Evolutionary conservation across 2,329 filamentous ascomycete genomes (phyloP).

Genomic region (Fusarium newnesense): DNA sequence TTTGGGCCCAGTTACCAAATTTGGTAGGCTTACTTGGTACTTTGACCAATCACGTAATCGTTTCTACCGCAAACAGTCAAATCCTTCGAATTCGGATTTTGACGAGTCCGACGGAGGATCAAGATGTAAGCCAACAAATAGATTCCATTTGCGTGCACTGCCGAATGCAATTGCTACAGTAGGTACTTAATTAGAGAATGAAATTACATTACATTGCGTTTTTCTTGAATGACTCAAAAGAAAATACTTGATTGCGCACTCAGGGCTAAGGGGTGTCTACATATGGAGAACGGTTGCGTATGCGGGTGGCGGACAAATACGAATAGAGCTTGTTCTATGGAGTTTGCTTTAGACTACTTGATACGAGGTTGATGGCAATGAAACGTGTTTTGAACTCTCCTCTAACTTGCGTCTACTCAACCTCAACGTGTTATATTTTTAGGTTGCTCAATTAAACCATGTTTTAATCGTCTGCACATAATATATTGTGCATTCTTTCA

Average conservation of each 20-base stretch:
- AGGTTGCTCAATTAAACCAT: not conserved
- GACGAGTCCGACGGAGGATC: not conserved
- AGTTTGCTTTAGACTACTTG: conserved; percentile 23
- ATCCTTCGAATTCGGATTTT: conserved; percentile 6
- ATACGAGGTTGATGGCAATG: conserved; percentile 28
- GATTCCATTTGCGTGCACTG: not conserved
- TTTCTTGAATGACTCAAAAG: conserved; percentile 6
- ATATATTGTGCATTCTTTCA: not conserved
- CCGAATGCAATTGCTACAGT: not conserved
- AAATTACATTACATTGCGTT: not conserved
- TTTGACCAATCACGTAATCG: conserved; percentile 3
- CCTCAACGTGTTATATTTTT: conserved; percentile 16
- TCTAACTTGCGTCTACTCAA: not conserved
- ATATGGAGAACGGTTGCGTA: conserved; percentile 31
- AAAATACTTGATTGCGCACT: conserved; percentile 12
- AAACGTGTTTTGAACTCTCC: conserved; percentile 21
- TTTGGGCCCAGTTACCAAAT: conserved; percentile 19
- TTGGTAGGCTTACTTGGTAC: conserved; percentile 29
- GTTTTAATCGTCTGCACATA: not conserved
- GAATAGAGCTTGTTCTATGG: conserved; percentile 26
- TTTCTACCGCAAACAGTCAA: conserved; percentile 4
- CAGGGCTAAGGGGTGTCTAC: not conserved
- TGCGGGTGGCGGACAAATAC: conserved; percentile 27
- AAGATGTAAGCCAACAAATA: conserved; percentile 1
- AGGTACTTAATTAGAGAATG: not conserved